These are phyloP conservation scores for Porcisia deanei DNA, from an alignment of 208 protist species.

Conservation along the genomic window DNA sequence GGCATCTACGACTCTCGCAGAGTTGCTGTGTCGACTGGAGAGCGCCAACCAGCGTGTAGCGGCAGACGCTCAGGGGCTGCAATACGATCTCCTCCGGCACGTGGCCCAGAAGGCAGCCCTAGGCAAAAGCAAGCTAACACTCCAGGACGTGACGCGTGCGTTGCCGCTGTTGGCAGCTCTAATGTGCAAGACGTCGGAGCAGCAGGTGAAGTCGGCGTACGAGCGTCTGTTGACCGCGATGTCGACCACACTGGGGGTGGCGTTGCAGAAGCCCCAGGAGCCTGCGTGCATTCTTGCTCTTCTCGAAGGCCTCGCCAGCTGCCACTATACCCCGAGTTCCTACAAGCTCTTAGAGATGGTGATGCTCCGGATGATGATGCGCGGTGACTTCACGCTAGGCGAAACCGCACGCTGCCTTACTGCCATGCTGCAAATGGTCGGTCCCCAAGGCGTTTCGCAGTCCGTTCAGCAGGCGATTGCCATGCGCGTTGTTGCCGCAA, in stretches of 20 bases:
- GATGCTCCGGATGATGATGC: conserved; percentile 47
- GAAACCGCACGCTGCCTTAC: conserved; percentile 41
- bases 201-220: conserved; percentile 29
- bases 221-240: conserved; percentile 52
- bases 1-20: conserved; percentile 44
- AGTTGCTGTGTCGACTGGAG: conserved; percentile 64
- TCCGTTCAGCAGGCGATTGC: conserved; percentile 48
- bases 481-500: conserved; percentile 26
- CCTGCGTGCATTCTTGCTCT: conserved; percentile 38
- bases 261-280: conserved; percentile 38
- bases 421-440: conserved; percentile 41
- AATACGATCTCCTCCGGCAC: conserved; percentile 67
- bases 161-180: conserved; percentile 56
- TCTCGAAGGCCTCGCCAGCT: conserved; percentile 66
- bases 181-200: conserved; percentile 21
- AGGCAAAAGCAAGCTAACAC: conserved; percentile 39
- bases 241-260: conserved; percentile 53
- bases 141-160: conserved; percentile 61
- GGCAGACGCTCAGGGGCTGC: conserved; percentile 27
- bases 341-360: conserved; percentile 71
- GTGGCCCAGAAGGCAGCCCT: conserved; percentile 57
- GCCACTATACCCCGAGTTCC: conserved; percentile 50
- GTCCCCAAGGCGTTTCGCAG: conserved; percentile 37
- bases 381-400: conserved; percentile 23
- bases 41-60: conserved; percentile 7